Conservation (phyloP, 352 stramenopile species). For the Blastocystis sp. region DNA sequence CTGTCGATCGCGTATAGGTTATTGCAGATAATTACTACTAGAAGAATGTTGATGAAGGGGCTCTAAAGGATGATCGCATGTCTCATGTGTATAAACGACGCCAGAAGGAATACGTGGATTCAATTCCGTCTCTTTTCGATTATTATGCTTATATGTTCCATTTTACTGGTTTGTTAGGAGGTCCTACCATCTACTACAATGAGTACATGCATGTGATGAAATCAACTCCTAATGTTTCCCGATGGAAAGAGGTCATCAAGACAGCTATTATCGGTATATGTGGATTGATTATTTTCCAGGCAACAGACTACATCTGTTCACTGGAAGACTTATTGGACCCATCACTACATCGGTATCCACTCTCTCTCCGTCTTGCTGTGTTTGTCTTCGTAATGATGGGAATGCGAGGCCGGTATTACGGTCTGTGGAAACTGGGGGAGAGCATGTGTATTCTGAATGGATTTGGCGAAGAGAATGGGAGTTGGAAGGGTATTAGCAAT, state of each 20-base stretch:
- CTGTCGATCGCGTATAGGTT: not conserved
- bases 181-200: conserved; percentile 85
- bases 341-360: conserved; percentile 89
- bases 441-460: conserved; percentile 54
- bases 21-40: not conserved
- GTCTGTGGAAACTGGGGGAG: conserved; percentile 51
- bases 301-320: not conserved
- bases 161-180: conserved; percentile 86
- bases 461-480: conserved; percentile 79
- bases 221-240: not conserved
- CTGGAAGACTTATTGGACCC: conserved; percentile 80
- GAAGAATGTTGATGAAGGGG: conserved; percentile 24
- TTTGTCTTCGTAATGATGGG: not conserved
- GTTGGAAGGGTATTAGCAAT: conserved; percentile 87
- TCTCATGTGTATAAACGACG: conserved; percentile 44
- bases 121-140: conserved; percentile 81
- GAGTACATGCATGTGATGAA: conserved; percentile 79
- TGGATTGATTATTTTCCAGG: conserved; percentile 76
- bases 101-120: conserved; percentile 66
- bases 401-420: conserved; percentile 17
- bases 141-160: conserved; percentile 91
- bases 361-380: conserved; percentile 67
- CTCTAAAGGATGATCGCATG: not conserved
- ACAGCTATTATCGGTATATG: not conserved
- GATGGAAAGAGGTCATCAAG: not conserved